Evolutionary conservation across 495 filamentous ascomycete species (phyloP), one percentile per base, ranked within the genome.

Genomic region (Oidiodendron maius): DNA sequence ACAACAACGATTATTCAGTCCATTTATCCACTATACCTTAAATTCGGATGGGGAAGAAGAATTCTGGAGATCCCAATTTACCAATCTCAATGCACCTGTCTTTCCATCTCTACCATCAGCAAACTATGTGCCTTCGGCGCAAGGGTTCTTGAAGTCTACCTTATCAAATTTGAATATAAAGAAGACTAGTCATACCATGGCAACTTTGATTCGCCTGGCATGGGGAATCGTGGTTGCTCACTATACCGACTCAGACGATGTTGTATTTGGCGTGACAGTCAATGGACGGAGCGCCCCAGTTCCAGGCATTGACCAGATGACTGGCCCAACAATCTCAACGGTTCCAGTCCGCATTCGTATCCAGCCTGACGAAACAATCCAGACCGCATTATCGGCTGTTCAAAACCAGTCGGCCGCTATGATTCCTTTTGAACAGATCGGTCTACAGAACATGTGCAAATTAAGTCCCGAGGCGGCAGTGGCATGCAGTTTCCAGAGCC

Each of bases 381-480:
- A 70, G 9, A 64, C 72, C 5, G 64, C 81, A 5, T 56, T 61
- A 5, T 73, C 71, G 2, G 65, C 77, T 1, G 64, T 89, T 1
- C 79, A 84, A 40, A 66, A 75, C 24, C 63, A 71, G n/a, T 68
- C 74, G 18, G 58, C 78, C 20, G 64, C 65, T 0, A 71, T 72
- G 1, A 76, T 80, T 4, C 71, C 77, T 0, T 80, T 81, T 58
- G 77, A 89, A 60, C 81, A 86, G 40, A 71, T 78, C 59, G 84
- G 84, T 8, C 70, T 89, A 60, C 80, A 85, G 59, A 72, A 84
- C 44, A 89, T 89, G 48, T 69, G 77, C 45, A 69, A 71, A 18
- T 68, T 86, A 28, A 81, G 76, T 57, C 57, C 65, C 0, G 83
- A 86, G 51, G 77, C 84, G 3, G 68, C 75, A 16, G 66, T 77